Conservation (phyloP, 768 basidiomycete genomes). For the Russula virescens region DNA sequence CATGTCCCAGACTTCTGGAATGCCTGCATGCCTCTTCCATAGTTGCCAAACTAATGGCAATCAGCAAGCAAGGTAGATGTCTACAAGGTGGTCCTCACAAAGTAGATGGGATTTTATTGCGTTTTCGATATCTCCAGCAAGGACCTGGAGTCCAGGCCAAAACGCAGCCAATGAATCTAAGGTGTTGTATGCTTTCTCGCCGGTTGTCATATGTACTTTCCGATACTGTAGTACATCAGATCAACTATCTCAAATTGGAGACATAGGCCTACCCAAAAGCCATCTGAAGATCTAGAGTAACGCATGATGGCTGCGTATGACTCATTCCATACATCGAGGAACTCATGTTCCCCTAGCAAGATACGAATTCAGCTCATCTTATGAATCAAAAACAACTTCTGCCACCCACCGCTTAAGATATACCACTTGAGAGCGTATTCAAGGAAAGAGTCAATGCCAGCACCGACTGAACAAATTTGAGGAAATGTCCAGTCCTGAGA, state of each 20-base stretch:
- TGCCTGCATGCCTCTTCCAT: slow-evolving; percentile 80
- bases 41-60: slow-evolving; percentile 73
- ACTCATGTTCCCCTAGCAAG: slow-evolving; percentile 34
- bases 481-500: slow-evolving; percentile 68
- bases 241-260: background rate
- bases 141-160: slow-evolving; percentile 93
- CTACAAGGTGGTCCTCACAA: slow-evolving; percentile 44
- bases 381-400: background rate
- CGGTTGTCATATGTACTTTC: slow-evolving; percentile 59
- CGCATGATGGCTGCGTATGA: slow-evolving; percentile 54
- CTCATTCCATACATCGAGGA: slow-evolving; percentile 37
- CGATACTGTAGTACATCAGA: slow-evolving; percentile 56
- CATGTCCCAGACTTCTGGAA: slow-evolving; percentile 92
- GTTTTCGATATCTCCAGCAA: slow-evolving; percentile 79
- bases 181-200: slow-evolving; percentile 67
- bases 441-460: slow-evolving; percentile 93
- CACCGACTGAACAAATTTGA: slow-evolving; percentile 77
- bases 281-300: slow-evolving; percentile 73
- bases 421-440: slow-evolving; percentile 95
- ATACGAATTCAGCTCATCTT: background rate
- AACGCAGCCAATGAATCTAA: slow-evolving; percentile 96
- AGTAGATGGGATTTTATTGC: slow-evolving; percentile 90
- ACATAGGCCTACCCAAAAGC: slow-evolving; percentile 66
- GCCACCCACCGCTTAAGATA: slow-evolving; percentile 64
- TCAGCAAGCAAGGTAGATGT: background rate